These are phyloP conservation scores for Colletotrichum sp. DNA, from an alignment of 2,329 filamentous ascomycete genomes.

Conservation along the genomic window DNA sequence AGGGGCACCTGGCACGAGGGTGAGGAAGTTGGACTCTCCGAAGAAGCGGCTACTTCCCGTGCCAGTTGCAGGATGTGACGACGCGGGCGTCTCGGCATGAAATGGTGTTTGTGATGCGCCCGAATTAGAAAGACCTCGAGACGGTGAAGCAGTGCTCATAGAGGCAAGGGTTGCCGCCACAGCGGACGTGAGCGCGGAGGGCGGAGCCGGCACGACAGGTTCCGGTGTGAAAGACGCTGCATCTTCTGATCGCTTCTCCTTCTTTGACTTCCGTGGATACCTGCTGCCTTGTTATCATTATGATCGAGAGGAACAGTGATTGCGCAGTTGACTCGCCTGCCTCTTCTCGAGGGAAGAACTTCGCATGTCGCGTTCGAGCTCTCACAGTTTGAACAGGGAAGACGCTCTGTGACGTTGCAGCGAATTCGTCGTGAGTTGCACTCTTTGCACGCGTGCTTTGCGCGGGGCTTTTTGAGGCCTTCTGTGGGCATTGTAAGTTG, in stretches of 20 bases:
- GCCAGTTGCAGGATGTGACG: background rate
- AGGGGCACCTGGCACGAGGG: slow-evolving; percentile 27
- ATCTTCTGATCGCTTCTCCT: background rate
- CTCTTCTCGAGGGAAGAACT: slow-evolving; percentile 22
- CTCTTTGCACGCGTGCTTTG: slow-evolving; percentile 26
- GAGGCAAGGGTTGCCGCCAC: slow-evolving; percentile 6
- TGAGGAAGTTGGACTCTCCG: slow-evolving; percentile 44
- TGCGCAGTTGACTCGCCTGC: background rate
- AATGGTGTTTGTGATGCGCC: background rate
- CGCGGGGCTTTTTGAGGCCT: slow-evolving; percentile 20
- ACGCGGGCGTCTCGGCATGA: slow-evolving; percentile 11
- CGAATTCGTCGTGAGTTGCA: slow-evolving; percentile 26
- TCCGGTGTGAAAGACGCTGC: background rate
- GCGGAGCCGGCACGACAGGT: background rate
- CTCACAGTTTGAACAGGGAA: slow-evolving; percentile 25
- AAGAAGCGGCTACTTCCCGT: slow-evolving; percentile 33
- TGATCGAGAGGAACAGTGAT: background rate
- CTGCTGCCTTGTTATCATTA: background rate
- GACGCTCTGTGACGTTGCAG: slow-evolving; percentile 24
- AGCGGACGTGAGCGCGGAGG: background rate
- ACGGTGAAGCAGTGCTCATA: slow-evolving; percentile 12
- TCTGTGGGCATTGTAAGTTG: background rate
- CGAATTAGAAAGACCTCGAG: background rate
- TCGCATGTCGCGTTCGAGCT: slow-evolving; percentile 18
- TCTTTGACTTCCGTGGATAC: slow-evolving; percentile 21